A percentile compares a stretch with the other conserved stretches of the same genome.
phyloP scores from a whole-genome alignment of 2,329 filamentous ascomycete genomes.

The Hypoxylon sp. region DNA sequence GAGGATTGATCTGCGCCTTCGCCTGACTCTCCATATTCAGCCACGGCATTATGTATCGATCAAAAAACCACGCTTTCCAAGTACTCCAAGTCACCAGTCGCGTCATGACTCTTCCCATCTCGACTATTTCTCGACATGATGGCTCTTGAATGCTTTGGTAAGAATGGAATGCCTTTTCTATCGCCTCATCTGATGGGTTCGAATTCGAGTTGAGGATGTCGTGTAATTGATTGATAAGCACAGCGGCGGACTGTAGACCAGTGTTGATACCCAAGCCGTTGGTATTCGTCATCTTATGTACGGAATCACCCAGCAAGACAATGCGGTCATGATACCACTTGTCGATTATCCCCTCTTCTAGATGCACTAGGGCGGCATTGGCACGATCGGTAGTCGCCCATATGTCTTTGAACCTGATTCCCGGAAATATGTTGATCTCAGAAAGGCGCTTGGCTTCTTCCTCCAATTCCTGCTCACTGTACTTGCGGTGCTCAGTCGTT shows the following conservation, averaged over 20 bases:
- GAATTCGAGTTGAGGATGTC: constrained; percentile 19
- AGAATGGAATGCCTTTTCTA: constrained; percentile 35
- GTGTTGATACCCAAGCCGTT: constrained; percentile 38
- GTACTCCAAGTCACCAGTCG: constrained; percentile 22
- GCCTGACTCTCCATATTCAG: not conserved
- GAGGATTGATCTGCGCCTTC: not conserved
- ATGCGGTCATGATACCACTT: constrained; percentile 51
- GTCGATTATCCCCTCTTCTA: constrained; percentile 43
- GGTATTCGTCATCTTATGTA: constrained; percentile 49
- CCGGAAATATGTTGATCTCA: constrained; percentile 37
- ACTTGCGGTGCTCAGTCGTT: constrained; percentile 20
- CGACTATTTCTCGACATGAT: not conserved
- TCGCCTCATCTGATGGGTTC: constrained; percentile 14
- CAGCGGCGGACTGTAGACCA: constrained; percentile 30
- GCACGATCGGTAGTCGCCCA: constrained; percentile 29
- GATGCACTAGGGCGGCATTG: constrained; percentile 1
- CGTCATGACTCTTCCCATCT: not conserved
- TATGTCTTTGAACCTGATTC: constrained; percentile 40
- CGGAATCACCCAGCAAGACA: constrained; percentile 55
- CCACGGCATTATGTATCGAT: constrained; percentile 17
- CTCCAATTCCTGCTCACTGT: constrained; percentile 33
- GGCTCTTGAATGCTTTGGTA: constrained; percentile 32
- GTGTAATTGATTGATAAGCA: constrained; percentile 40
- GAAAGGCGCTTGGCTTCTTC: constrained; percentile 29
- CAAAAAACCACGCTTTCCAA: constrained; percentile 28